Conservation (phyloP, 1,284 basidiomycete species). For the Heterobasidion irregulare region DNA sequence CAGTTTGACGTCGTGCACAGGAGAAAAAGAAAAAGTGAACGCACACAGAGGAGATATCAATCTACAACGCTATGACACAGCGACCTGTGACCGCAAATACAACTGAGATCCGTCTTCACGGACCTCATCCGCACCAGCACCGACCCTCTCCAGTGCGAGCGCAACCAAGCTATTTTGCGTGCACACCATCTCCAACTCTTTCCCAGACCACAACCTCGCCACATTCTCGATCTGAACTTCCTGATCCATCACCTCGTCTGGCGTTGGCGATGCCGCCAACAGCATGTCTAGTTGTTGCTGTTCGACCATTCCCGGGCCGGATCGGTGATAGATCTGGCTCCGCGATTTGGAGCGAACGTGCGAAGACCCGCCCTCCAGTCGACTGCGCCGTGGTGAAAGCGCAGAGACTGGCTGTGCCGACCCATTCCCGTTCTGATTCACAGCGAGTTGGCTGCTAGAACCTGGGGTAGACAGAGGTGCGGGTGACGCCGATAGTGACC, state of each 20-base stretch:
- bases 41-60: neutral
- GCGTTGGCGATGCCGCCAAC: conserved; percentile 16
- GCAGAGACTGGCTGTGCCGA: conserved; percentile 7
- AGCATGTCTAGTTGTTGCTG: conserved; percentile 32
- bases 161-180: conserved; percentile 66
- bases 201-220: conserved; percentile 53
- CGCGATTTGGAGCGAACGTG: conserved; percentile 63
- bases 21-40: neutral
- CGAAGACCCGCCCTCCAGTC: conserved; percentile 7
- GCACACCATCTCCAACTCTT: conserved; percentile 61
- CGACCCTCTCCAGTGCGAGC: conserved; percentile 8
- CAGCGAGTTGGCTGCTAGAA: neutral
- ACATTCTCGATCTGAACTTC: conserved; percentile 28
- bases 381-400: conserved; percentile 5
- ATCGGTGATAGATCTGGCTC: conserved; percentile 55
- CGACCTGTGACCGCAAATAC: neutral
- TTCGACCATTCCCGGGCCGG: conserved; percentile 53
- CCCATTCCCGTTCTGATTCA: conserved; percentile 9
- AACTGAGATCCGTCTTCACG: neutral
- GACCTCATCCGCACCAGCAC: conserved; percentile 1
- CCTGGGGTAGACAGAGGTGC: conserved; percentile 11
- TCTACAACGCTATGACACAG: neutral
- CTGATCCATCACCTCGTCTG: conserved; percentile 22
- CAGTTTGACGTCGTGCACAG: neutral
- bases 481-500: conserved; percentile 16